Evolutionary conservation across 2,329 filamentous ascomycete genomes (phyloP).

Genomic region (Stachybotrys chlorohalonatus): DNA sequence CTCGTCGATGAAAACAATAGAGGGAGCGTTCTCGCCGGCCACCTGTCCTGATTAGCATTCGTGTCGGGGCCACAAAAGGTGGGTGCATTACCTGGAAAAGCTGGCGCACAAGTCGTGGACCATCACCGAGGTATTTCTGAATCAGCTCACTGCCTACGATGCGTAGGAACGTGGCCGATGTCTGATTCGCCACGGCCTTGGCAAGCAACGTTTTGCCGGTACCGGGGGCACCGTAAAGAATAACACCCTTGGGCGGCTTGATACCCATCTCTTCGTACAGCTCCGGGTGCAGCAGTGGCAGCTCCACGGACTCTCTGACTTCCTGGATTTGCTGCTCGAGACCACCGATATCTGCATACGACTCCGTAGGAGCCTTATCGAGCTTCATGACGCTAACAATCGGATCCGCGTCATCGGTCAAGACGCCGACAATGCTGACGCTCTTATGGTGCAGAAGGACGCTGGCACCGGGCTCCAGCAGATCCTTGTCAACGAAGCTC

Average conservation of each 20-base stretch:
- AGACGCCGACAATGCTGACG: slow-evolving; percentile 91
- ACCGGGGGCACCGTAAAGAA: slow-evolving; percentile 92
- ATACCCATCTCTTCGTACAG: slow-evolving; percentile 99
- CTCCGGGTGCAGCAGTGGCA: slow-evolving; percentile 90
- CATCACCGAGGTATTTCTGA: slow-evolving; percentile 97
- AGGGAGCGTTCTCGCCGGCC: slow-evolving; percentile 89
- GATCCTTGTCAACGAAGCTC: slow-evolving; percentile 99
- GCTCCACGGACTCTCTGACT: slow-evolving; percentile 91
- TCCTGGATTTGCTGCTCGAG: slow-evolving; percentile 94
- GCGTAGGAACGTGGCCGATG: slow-evolving; percentile 94
- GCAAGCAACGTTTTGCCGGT: slow-evolving; percentile 94
- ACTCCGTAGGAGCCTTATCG: slow-evolving; percentile 96
- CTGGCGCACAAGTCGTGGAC: slow-evolving; percentile 87
- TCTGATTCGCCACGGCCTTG: slow-evolving; percentile 97
- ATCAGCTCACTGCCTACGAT: slow-evolving; percentile 97
- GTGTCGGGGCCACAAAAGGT: neutral
- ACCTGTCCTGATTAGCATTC: slow-evolving; percentile 42
- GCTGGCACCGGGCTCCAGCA: slow-evolving; percentile 90
- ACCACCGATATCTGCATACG: slow-evolving; percentile 97
- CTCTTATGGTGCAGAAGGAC: slow-evolving; percentile 96
- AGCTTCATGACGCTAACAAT: slow-evolving; percentile 98
- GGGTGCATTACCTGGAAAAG: slow-evolving; percentile 65
- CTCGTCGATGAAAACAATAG: slow-evolving; percentile 98
- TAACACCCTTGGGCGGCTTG: slow-evolving; percentile 98
- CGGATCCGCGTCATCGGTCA: slow-evolving; percentile 93